Evolutionary conservation across 2,329 filamentous ascomycete genomes (phyloP).

Genomic region (Coleophoma eucalyptorum): DNA sequence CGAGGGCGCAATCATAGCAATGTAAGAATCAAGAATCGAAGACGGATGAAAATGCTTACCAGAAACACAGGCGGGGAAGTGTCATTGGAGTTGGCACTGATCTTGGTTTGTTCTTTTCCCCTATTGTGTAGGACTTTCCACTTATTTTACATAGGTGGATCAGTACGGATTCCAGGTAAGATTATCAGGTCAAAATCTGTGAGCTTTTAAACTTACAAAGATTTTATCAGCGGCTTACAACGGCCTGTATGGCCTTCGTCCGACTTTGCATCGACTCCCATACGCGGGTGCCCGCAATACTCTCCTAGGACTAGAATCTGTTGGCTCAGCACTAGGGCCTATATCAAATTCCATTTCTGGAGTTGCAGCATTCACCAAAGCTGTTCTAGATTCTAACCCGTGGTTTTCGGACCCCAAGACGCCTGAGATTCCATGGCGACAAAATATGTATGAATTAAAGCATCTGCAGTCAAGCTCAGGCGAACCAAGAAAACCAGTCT

Average conservation of each 20-base stretch:
- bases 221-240: slow-evolving; percentile 17
- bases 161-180: slow-evolving; percentile 24
- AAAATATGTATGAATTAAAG: slow-evolving; percentile 22
- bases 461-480: slow-evolving; percentile 9
- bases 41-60: neutral
- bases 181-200: slow-evolving; percentile 9
- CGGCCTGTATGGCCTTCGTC: slow-evolving; percentile 28
- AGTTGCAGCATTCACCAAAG: slow-evolving; percentile 48
- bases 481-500: neutral
- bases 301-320: slow-evolving; percentile 49
- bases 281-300: slow-evolving; percentile 54
- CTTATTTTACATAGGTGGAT: neutral
- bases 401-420: slow-evolving; percentile 63
- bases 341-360: slow-evolving; percentile 49
- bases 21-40: slow-evolving; percentile 3
- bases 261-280: slow-evolving; percentile 26
- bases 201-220: neutral
- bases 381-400: slow-evolving; percentile 50
- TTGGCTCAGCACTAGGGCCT: slow-evolving; percentile 60
- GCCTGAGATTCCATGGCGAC: slow-evolving; percentile 58
- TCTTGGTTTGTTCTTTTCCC: slow-evolving; percentile 4
- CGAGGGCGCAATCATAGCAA: slow-evolving; percentile 18
- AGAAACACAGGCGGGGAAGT: slow-evolving; percentile 1
- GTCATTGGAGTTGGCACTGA: slow-evolving; percentile 14
- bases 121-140: too few relatives aligned